phyloP scores from a whole-genome alignment of 129 eudicot genomes.

The Mikania micrantha region DNA sequence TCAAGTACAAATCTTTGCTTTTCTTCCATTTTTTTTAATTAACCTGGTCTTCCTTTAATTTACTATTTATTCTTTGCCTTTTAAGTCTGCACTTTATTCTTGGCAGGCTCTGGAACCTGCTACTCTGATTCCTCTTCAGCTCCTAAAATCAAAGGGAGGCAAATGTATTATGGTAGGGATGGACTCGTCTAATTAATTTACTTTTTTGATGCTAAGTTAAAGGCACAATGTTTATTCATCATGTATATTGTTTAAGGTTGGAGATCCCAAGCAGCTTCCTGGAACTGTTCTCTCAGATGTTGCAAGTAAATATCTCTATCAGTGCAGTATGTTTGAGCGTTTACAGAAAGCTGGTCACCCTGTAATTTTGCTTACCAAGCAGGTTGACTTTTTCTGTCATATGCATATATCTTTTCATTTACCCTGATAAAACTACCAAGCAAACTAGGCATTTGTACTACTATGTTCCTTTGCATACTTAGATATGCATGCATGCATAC shows the following conservation, averaged over 20 bases:
- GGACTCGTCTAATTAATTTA: background rate
- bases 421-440: slow-evolving; percentile 6
- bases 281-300: slow-evolving; percentile 90
- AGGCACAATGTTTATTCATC: background rate
- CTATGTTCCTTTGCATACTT: background rate
- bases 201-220: background rate
- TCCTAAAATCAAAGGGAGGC: slow-evolving; percentile 79
- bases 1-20: slow-evolving; percentile 47
- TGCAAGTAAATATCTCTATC: slow-evolving; percentile 81
- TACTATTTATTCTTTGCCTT: background rate
- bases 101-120: slow-evolving; percentile 98
- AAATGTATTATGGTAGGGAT: slow-evolving; percentile 75
- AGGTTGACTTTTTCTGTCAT: slow-evolving; percentile 38
- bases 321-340: slow-evolving; percentile 99
- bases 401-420: background rate
- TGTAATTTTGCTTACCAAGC: slow-evolving; percentile 80
- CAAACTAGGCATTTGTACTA: background rate
- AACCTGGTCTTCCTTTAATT: background rate
- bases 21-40: slow-evolving; percentile 1
- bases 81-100: slow-evolving; percentile 13
- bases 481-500: slow-evolving; percentile 4
- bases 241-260: slow-evolving; percentile 50
- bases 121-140: slow-evolving; percentile 88
- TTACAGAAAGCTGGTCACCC: slow-evolving; percentile 93
- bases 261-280: slow-evolving; percentile 99